These are phyloP conservation scores for Solanum lignicaule DNA, from an alignment of 257 asterid species.

Conservation along the genomic window DNA sequence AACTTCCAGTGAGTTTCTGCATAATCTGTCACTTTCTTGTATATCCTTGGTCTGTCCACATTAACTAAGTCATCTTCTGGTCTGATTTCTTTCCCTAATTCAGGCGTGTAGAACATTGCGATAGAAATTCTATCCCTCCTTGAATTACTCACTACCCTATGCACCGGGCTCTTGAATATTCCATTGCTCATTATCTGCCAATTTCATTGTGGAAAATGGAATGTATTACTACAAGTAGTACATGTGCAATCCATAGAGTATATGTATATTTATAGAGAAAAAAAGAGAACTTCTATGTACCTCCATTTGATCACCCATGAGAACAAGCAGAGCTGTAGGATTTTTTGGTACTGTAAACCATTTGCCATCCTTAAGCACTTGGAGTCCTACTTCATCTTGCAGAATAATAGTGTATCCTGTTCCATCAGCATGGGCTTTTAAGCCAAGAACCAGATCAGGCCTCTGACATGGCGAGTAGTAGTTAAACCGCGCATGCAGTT, in stretches of 20 bases:
- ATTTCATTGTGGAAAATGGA: neutral
- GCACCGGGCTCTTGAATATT: slow-evolving; percentile 39
- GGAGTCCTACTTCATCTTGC: slow-evolving; percentile 41
- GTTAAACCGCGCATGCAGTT: slow-evolving; percentile 24
- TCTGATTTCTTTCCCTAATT: slow-evolving; percentile 38
- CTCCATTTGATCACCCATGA: slow-evolving; percentile 36
- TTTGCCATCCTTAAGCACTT: slow-evolving; percentile 27
- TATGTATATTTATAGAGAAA: neutral
- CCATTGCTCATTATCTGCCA: slow-evolving; percentile 51
- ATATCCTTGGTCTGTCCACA: slow-evolving; percentile 18
- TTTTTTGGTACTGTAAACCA: slow-evolving; percentile 31
- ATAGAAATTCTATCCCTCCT: slow-evolving; percentile 31
- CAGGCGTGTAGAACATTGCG: slow-evolving; percentile 34
- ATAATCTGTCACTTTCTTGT: slow-evolving; percentile 38
- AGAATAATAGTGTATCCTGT: slow-evolving; percentile 31
- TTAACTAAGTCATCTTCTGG: slow-evolving; percentile 33
- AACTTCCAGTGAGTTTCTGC: slow-evolving; percentile 26
- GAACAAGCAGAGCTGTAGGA: slow-evolving; percentile 26
- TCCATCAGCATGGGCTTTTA: slow-evolving; percentile 48
- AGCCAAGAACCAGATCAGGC: slow-evolving; percentile 39
- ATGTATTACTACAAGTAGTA: neutral
- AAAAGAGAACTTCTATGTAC: neutral
- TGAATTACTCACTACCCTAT: slow-evolving; percentile 33
- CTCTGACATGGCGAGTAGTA: slow-evolving; percentile 33
- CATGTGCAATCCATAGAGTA: neutral